Base-by-base conservation (phyloP, 1,139 yeast genomes). In the Pichia sp. region DNA sequence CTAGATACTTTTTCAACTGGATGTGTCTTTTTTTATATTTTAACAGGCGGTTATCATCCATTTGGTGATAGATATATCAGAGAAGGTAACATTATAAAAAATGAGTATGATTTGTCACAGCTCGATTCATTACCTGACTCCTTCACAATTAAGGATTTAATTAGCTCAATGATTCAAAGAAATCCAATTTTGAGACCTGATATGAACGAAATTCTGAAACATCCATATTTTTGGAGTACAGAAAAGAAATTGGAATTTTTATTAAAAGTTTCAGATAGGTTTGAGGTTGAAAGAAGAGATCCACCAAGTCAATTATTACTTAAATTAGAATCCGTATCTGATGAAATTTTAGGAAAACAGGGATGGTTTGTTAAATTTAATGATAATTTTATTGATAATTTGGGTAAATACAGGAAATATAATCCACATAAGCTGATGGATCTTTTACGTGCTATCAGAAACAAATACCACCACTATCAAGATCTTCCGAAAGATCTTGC, bases 1-100 rank as follows among this genome's bases (percentile, higher is more conserved):
- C 88, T 95, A 56, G 99, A 93, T 68, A 87, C 93, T 6, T 93
- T 95, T 65, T 87, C 98, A 0, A 73, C 91, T 57, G 99, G 99
- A 0, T 95, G 99, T 70, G 95, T 93, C 0, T 95, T 88, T 65
- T 91, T 79, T 66, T 95, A 90, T 65, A 86, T 91, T 42, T 70
- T 95, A 45, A 79, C 96, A 0, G 80, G 80, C 16, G 99, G 99
- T 0, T 67, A 70, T n/a, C 99, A 93, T 72, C 99, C 99, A 3
- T 93, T 88, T 72, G 99, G 99, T 14, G 95, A 87, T 62, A 74
- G 89, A 51, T 90, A 88, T 61, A 69, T 85, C 62, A 76, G 99
- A 49, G 98, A 93, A 64, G 95, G 87, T 19, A 90, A 93, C 64
- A 91, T 93, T 41, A 83, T 90, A 55, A 86, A 81, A 60, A 87